Evolutionary conservation across 2,329 filamentous ascomycete species (phyloP), one percentile per base, ranked within the genome.

Genomic region (Hymenoscyphus fraxineus): DNA sequence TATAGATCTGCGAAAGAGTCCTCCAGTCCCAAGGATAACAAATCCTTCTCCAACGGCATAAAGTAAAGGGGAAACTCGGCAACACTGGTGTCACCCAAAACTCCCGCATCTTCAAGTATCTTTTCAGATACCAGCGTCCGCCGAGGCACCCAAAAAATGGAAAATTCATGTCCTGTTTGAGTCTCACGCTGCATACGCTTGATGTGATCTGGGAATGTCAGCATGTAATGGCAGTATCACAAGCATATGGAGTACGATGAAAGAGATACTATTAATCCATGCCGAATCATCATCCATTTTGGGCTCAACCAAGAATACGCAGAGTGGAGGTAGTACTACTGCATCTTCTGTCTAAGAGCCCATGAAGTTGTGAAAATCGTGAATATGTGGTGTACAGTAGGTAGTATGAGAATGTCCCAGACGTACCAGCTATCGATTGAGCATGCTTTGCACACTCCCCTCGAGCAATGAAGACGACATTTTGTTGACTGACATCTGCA

Each of bases 71-170:
- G 91, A 63, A 97, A 86, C 76, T 98, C 93, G 64, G 88, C 85
- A 69, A 98, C 89, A 73, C 87, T 97, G 67, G 93, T 90, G 76
- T 99, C 95, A 64, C 95, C 96, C 59, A 97, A 83, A 15, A 99
- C 92, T 32, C 94, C 95, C 47, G 92, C 90, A 74, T 97, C 93
- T 77, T 99, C 95, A 47, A 99, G 83, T 59, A 98, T 85, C 75
- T 93, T 89, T 76, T 98, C 93, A 70, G 92, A 95, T 62, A 98
- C 89, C 62, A 96, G 82, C 3, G 95, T 98, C 67, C 95, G 90
- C 64, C 95, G 88, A 6, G 96, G 94, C 54, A 96, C 91, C 91
- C 95, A 98, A 76, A 97, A 94, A 71, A 99, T 90, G 68, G 93
- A 94, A 76, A 98, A 97, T 72, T 99, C 94, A 84, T 99, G 95